Base-by-base conservation (phyloP, 1,139 yeast species). In the Lodderomyces elongisporus region DNA sequence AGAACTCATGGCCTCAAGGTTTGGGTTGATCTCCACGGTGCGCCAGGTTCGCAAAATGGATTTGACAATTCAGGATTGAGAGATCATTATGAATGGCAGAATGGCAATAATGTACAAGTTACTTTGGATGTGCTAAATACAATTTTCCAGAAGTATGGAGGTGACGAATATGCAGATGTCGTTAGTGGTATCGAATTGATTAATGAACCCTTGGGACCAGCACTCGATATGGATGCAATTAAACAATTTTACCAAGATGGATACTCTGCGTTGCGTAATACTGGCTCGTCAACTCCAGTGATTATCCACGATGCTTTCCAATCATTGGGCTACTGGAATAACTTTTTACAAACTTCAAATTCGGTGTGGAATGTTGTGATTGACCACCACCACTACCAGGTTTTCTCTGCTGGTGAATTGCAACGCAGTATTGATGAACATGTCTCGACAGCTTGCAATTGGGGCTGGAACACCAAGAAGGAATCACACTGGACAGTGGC, bases 31-130 rank as follows among this genome's bases (percentile, higher is more conserved):
- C 64, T 89, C 48, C 98, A 89, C 56, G 97, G 97, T 38, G 93
- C 87, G 18, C 93, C 96, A 31, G 97, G 96, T n/a, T 84, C 95
- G 14, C 97, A 89, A 60, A 89, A 89, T 54, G 96, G 97, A 14
- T 89, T 89, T 54, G 98, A 91, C 57, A 89, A 89, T 62, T 85
- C 96, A 8, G 98, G 98, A 14, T 62, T 76, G 41, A 73, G 96
- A 48, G 96, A 85, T 50, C 42, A 52, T 5, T 49, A 72, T 37
- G 63, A 64, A 7, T 87, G 82, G 75, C 79, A 79, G 56, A 61
- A 65, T 16, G 69, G 63, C 28, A 49, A 60, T 44, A 77, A 82
- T 48, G 59, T 67, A 28, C 60, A 71, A 32, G 47, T 71, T 22
- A 77, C 91, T 10, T 56, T 74, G 36, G 61, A 67, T 29, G 79